Percentiles rank a stretch among this genome's conserved stretches.
Conservation (phyloP, 345 rosid species). For the Murraya koenigii region DNA sequence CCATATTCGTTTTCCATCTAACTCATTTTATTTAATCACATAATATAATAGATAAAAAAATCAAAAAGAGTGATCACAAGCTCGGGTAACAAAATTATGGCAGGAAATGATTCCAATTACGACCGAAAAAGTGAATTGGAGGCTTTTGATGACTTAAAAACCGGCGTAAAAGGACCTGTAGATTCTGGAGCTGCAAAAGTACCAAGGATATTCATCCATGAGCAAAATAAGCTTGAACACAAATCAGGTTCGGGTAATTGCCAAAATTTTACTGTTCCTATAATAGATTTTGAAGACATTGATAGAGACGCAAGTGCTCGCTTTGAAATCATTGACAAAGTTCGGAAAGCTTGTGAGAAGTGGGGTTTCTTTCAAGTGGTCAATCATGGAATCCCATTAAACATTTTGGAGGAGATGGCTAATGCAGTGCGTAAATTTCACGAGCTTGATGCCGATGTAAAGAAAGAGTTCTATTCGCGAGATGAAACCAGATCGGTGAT, state of each 20-base stretch:
- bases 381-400: conserved; percentile 45
- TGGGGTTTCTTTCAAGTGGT: conserved; percentile 55
- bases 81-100: too few species aligned
- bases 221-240: neutral
- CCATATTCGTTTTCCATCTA: too few species aligned
- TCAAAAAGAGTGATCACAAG: too few species aligned
- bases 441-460: conserved; percentile 34
- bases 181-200: conserved; percentile 33
- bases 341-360: conserved; percentile 30
- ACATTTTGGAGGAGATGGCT: conserved; percentile 28
- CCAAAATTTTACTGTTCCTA: conserved; percentile 24
- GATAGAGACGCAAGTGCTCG: conserved; percentile 9
- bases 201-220: conserved; percentile 31
- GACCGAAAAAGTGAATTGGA: too few species aligned
- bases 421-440: conserved; percentile 36
- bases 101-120: too few species aligned
- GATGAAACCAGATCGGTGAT: conserved; percentile 25
- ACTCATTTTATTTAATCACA: too few species aligned
- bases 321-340: conserved; percentile 16
- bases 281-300: conserved; percentile 34
- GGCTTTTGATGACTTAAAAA: conserved; percentile 14
- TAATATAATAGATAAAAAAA: too few species aligned
- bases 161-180: conserved; percentile 47
- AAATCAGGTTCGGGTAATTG: neutral
- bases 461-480: conserved; percentile 33